Percentiles rank a stretch among this genome's conserved stretches.
Evolutionary conservation across 768 basidiomycete genomes (phyloP).

Genomic region (Leccinum olivaceopallidum): DNA sequence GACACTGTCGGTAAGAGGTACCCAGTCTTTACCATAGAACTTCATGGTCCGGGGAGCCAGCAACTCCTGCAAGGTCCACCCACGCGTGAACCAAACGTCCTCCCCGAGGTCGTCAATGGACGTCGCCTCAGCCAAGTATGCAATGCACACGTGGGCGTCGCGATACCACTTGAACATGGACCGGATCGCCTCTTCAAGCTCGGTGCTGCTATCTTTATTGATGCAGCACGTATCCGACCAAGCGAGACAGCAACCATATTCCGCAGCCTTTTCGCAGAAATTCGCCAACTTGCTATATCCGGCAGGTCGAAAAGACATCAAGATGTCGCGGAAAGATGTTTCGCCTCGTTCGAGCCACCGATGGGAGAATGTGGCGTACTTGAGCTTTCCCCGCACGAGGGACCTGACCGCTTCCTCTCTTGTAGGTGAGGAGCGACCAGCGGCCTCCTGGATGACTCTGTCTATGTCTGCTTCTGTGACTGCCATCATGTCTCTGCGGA

Average conservation of each 20-base stretch:
- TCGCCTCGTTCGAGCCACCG: constrained; percentile 33
- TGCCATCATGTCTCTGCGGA: constrained; percentile 26
- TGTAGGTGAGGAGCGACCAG: constrained; percentile 27
- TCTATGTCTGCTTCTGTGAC: constrained; percentile 29
- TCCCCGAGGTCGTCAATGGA: constrained; percentile 27
- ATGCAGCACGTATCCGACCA: constrained; percentile 40
- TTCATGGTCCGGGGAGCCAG: constrained; percentile 32
- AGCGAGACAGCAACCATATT: constrained; percentile 29
- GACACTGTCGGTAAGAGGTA: constrained; percentile 23
- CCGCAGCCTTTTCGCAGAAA: constrained; percentile 29
- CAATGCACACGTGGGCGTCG: constrained; percentile 30
- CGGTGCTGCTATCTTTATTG: constrained; percentile 36
- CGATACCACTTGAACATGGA: constrained; percentile 38
- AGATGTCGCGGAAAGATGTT: constrained; percentile 30
- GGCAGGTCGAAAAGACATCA: constrained; percentile 30
- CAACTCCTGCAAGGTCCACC: constrained; percentile 33
- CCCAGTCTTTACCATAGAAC: constrained; percentile 32
- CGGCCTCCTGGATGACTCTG: constrained; percentile 16
- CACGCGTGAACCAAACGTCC: constrained; percentile 35
- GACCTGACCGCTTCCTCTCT: constrained; percentile 29
- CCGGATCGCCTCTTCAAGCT: constrained; percentile 36
- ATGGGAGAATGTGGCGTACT: constrained; percentile 32
- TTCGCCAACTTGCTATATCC: constrained; percentile 28
- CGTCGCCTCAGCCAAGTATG: constrained; percentile 33
- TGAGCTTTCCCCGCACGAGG: constrained; percentile 24